Conservation (phyloP, 2,329 filamentous ascomycete genomes). For the Curvularia sp. region DNA sequence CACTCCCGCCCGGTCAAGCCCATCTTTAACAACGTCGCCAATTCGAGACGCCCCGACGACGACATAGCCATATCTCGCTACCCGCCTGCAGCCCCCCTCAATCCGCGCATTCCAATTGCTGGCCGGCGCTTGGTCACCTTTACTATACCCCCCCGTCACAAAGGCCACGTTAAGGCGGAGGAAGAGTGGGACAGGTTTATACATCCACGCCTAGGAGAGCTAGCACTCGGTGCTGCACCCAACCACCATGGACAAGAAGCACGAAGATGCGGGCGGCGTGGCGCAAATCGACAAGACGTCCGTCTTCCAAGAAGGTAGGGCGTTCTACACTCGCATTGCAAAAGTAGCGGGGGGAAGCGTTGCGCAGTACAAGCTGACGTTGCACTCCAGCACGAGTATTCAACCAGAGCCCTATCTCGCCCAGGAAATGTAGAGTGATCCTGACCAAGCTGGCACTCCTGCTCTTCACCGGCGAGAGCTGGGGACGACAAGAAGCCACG, state of each 20-base stretch:
- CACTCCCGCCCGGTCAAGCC: conserved; percentile 30
- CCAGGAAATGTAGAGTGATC: conserved; percentile 89
- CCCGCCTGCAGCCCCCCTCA: conserved; percentile 3
- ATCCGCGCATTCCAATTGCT: conserved; percentile 18
- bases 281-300: conserved; percentile 98
- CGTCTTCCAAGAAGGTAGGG: conserved; percentile 95
- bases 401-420: conserved; percentile 96
- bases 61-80: conserved; percentile 10
- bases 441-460: conserved; percentile 97
- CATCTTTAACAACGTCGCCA: conserved; percentile 46
- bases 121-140: conserved; percentile 18
- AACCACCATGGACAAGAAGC: conserved; percentile 77
- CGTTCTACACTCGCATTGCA: conserved; percentile 14
- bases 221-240: conserved; percentile 33
- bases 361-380: conserved; percentile 31
- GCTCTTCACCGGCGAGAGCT: conserved; percentile 95
- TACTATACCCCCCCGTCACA: conserved; percentile 20
- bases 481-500: conserved; percentile 96
- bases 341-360: conserved; percentile 5
- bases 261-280: conserved; percentile 95
- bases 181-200: conserved; percentile 39
- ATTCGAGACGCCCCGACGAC: conserved; percentile 34
- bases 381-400: conserved; percentile 81
- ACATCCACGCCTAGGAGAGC: conserved; percentile 25
- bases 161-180: conserved; percentile 48